A percentile compares a stretch with the other conserved stretches of the same genome.
phyloP scores from a whole-genome alignment of 75 land plant species.

The Gnetum montanum region DNA sequence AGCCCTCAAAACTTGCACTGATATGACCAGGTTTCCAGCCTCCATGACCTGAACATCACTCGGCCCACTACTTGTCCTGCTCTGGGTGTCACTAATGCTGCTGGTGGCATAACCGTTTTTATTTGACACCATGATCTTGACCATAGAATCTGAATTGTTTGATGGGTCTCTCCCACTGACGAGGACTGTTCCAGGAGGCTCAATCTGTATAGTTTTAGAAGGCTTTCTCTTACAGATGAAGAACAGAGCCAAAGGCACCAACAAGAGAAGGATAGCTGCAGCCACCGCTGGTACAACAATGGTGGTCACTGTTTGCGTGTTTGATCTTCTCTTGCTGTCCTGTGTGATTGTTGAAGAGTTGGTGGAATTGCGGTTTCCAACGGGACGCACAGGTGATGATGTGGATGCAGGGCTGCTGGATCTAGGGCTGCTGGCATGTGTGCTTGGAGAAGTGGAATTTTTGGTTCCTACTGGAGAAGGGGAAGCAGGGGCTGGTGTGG shows the following conservation, averaged over 20 bases:
- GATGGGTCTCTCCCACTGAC: slow-evolving; percentile 55
- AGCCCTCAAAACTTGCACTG: slow-evolving; percentile 66
- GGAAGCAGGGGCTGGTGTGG: slow-evolving; percentile 11
- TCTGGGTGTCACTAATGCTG: slow-evolving; percentile 2
- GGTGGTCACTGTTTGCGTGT: slow-evolving; percentile 10
- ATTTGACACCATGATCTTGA: slow-evolving; percentile 51
- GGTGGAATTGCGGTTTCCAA: neutral
- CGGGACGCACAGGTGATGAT: slow-evolving; percentile 1
- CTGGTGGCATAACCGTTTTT: slow-evolving; percentile 19
- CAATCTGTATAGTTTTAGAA: neutral
- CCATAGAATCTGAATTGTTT: slow-evolving; percentile 25
- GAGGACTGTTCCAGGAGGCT: slow-evolving; percentile 25
- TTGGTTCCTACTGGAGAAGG: neutral
- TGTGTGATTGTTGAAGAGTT: slow-evolving; percentile 4
- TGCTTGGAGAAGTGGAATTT: slow-evolving; percentile 6
- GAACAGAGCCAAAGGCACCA: slow-evolving; percentile 9
- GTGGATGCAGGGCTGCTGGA: neutral
- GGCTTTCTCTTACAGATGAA: slow-evolving; percentile 24
- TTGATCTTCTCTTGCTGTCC: slow-evolving; percentile 4
- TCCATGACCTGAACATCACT: slow-evolving; percentile 58
- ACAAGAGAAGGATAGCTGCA: slow-evolving; percentile 14
- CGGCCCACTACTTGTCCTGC: slow-evolving; percentile 25
- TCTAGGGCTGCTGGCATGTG: slow-evolving; percentile 4
- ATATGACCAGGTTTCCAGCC: slow-evolving; percentile 74
- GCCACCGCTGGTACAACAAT: slow-evolving; percentile 27